Conservation (phyloP, 345 rosid species). For the Barbarea vulgaris region DNA sequence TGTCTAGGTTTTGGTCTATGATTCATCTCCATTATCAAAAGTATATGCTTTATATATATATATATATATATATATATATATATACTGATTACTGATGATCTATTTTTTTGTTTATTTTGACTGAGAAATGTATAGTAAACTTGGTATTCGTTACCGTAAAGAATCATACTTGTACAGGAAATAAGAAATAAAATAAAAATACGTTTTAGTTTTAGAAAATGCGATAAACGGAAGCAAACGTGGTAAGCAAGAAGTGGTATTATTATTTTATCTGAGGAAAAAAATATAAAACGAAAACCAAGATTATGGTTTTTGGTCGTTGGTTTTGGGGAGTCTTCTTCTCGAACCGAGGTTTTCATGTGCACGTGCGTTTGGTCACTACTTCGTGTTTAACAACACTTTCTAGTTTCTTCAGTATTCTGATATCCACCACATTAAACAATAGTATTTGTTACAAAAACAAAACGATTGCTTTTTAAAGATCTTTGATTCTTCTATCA, state of each 20-base stretch:
- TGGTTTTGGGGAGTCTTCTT: slow-evolving; percentile 42
- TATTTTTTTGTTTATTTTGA: too few species aligned
- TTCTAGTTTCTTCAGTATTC: slow-evolving; percentile 30
- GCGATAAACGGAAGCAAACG: slow-evolving; percentile 14
- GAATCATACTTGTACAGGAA: slow-evolving; percentile 2
- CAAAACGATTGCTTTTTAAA: slow-evolving; percentile 5
- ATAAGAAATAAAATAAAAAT: background rate
- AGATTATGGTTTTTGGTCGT: slow-evolving; percentile 40
- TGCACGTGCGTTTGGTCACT: slow-evolving; percentile 49
- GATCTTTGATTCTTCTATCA: slow-evolving; percentile 22
- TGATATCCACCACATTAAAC: slow-evolving; percentile 22
- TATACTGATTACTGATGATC: too few species aligned
- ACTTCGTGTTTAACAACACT: slow-evolving; percentile 44
- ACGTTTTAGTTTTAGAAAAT: background rate
- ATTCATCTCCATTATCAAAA: too few species aligned
- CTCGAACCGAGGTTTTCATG: slow-evolving; percentile 45
- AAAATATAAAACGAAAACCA: slow-evolving; percentile 31
- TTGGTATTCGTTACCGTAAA: background rate
- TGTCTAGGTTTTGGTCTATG: too few species aligned
- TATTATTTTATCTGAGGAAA: background rate
- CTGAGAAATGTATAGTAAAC: too few species aligned
- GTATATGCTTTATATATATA: too few species aligned
- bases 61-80: too few species aligned
- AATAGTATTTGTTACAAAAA: background rate
- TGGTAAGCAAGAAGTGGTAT: slow-evolving; percentile 36